Base-by-base conservation (phyloP, 2,329 filamentous ascomycete genomes). In the Phoma sp. region DNA sequence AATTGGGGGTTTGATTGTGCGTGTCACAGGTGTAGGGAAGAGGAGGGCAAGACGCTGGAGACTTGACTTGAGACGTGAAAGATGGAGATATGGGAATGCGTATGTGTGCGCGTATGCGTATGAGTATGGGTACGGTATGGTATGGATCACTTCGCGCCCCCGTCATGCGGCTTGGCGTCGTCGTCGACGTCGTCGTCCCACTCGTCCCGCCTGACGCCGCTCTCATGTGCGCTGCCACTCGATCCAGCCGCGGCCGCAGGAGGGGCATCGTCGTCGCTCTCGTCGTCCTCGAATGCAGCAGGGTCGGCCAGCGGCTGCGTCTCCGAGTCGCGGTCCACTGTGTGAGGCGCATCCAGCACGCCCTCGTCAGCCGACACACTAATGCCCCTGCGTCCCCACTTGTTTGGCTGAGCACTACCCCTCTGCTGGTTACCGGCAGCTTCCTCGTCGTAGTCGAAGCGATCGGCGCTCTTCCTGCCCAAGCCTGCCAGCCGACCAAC, bases 401-500 rank as follows among this genome's bases (percentile, higher is more conserved):
- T 77, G 54, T 81, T 82, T 10, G 64, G 63, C n/a, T 55, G 58
- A 7, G 47, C 52, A 10, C 52, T 46, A 9, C 27, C 27, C 23
- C 59, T 57, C 8, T 58, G 43, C n/a, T 56, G 55, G 78, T 23
- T 84, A 18, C 18, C 18, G 1, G 77, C 77, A 38, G 81, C 83
- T 53, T 88, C 86, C 14, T 85, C 79, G 46, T 78, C 81, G 2
- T 81, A 80, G n/a, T 79, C 76, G n/a, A 77, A 76, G 52, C 48
- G 47, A 45, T 79, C 77, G 2, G 78, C 71, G 47, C 72, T 76
- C 60, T 76, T 76, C 73, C 77, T 82, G n/a, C 46, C 52, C 72
- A 77, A 83, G 49, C 89, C 90, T 56, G 96, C 87, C 60, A 96
- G 86, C 45, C 87, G 85, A 61, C 85, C 85, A 8, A 97, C 84